Evolutionary conservation across 257 asterid genomes (phyloP), one percentile per base, ranked within the genome.

Genomic region (Gentiana straminea): DNA sequence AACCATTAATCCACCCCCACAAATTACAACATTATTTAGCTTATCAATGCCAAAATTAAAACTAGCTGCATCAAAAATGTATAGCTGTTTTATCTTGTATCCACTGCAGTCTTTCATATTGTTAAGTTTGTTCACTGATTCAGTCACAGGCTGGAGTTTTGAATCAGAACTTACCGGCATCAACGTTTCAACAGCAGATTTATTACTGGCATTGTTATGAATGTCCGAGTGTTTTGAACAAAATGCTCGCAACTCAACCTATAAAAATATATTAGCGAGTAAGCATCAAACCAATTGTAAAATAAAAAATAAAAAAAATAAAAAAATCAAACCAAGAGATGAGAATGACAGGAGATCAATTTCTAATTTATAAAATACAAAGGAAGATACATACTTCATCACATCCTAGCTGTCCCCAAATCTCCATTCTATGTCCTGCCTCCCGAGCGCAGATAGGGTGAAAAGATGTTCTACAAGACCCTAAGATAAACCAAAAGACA

Each of bases 381-480:
- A 46, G 54, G 60, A 70, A 58, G 54, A 54, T 58, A 68, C 83
- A 68, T 58, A 92, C 99, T 86, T 92, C 94, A 64, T 88, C 97
- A 75, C 81, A 78, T 77, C 90, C 97, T 68, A 77, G 80, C 75
- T 83, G 88, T 51, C 95, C 97, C 99, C 99, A 92, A 66, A 92
- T 88, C 83, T 92, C 97, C 97, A 92, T 83, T 73, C 89, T 76
- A 70, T 88, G 88, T 58, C 72, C 72, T 56, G 95, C 97, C 71
- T 92, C 99, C 80, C 99, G 78, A 38, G 97, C 99, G 80, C 99
- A 92, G 59, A 85, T 77, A 64, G 99, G 99, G 76, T 92, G 99
- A 76, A 92, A 92, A 35, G 97, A 82, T 58, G 90, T 84, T 79
- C 99, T 85, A 78, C 99, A 92, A 77, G 95, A 81, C 69, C 97